Percentiles rank a stretch among this genome's conserved stretches.
phyloP scores from a whole-genome alignment of 2,329 filamentous ascomycete genomes.

The Claviceps quebecensis region DNA sequence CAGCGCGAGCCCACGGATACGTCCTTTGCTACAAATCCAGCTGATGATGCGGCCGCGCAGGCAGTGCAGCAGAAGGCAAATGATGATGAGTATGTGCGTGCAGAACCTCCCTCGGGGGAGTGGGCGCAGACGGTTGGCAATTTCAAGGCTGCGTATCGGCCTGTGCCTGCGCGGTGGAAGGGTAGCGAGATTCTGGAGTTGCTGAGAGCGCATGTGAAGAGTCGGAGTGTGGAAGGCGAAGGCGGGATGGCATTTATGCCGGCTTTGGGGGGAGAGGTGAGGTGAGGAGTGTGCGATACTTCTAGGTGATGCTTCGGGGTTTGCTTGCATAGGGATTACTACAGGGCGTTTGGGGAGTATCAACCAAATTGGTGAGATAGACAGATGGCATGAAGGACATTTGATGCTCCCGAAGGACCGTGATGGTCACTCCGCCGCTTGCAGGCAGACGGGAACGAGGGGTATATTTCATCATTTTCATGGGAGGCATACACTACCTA shows the following conservation, averaged over 20 bases:
- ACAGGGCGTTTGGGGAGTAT: too few relatives aligned
- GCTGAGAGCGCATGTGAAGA: slow-evolving; percentile 66
- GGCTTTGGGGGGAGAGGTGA: slow-evolving; percentile 18
- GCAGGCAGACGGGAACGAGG: too few relatives aligned
- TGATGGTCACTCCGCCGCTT: too few relatives aligned
- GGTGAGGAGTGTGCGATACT: not conserved
- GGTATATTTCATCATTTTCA: too few relatives aligned
- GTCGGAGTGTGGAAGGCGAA: slow-evolving; percentile 32
- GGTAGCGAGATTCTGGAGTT: slow-evolving; percentile 65
- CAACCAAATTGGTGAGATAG: too few relatives aligned
- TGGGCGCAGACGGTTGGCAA: slow-evolving; percentile 95
- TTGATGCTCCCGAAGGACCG: too few relatives aligned
- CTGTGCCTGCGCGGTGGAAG: slow-evolving; percentile 75
- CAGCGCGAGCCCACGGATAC: slow-evolving; percentile 49
- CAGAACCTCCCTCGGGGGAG: slow-evolving; percentile 46
- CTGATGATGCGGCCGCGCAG: not conserved
- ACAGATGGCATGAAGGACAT: too few relatives aligned
- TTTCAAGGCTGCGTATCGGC: slow-evolving; percentile 85
- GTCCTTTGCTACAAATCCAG: slow-evolving; percentile 28
- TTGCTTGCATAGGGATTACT: too few relatives aligned
- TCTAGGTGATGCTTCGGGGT: not conserved
- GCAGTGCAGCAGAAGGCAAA: not conserved
- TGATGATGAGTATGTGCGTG: slow-evolving; percentile 17
- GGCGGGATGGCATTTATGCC: slow-evolving; percentile 47
- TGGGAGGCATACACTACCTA: too few relatives aligned